Base-by-base conservation (phyloP, 164 flowering plant species). In the Platanus orientalis region DNA sequence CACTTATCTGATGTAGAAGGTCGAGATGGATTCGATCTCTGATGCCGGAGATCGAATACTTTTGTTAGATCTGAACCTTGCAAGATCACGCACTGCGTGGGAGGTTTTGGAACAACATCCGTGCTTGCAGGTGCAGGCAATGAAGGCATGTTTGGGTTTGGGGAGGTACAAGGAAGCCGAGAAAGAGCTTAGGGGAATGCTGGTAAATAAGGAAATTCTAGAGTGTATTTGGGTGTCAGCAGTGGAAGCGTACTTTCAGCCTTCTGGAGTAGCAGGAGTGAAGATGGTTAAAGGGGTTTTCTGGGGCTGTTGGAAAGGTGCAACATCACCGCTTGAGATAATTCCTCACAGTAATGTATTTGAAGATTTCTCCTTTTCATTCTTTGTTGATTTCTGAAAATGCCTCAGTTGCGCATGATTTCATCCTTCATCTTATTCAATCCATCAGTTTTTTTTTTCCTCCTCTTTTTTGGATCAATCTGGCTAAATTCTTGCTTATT, bases 101-200 rank as follows among this genome's bases (percentile, higher is more conserved):
- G 96, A 95, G 58, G 70, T 75, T n/a, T n/a, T n/a, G n/a, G 92
- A 85, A 40, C 71, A 78, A 14, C 98, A 94, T 57, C 92, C 96
- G 21, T 75, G 87, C 56, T 69, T 90, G 74, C 80, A 81, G 20
- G 96, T 91, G 29, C 48, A 92, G 83, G 96, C 97, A 0, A 82
- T 91, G 89, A 95, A 90, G 75, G 96, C 90, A 19, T 95, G 92
- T 90, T 65, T 92, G 30, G 99, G 97, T 56, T 42, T 92, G 52
- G 90, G 87, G 58, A 84, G 81, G 79, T 60, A 58, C 51, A 78
- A 40, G 1, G 97, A 95, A 59, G 97, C 99, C 0, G 99, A 95
- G 89, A 85, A 83, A 76, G 99, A 95, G 81, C 77, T 95, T 71
- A 83, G 81, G 72, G 79, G 82, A 1, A 82, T 91, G 90, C 88